Evolutionary conservation across 441 rosid species (phyloP).

Genomic region (Gossypium lobatum): DNA sequence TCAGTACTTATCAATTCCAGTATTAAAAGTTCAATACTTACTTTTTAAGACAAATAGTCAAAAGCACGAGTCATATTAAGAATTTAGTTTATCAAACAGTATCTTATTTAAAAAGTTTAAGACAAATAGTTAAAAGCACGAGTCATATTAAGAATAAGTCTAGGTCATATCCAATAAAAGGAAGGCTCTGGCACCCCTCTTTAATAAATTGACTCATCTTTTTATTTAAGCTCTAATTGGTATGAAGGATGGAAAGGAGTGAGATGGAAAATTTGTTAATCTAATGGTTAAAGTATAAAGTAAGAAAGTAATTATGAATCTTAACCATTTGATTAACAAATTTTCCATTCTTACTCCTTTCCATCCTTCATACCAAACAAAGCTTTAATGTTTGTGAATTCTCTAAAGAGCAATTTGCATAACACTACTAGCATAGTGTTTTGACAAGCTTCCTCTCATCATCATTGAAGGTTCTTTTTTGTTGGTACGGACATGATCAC

Average conservation of each 20-base stretch:
- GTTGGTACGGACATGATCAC: neutral
- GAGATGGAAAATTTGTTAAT: neutral
- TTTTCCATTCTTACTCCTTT: neutral
- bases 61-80: neutral
- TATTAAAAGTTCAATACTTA: no score
- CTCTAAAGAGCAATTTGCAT: neutral
- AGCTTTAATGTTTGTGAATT: neutral
- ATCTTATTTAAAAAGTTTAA: neutral
- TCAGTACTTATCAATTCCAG: no score
- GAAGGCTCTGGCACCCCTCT: neutral
- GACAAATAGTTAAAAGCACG: neutral
- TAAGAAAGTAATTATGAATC: neutral
- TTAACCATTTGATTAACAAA: neutral
- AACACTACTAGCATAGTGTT: neutral
- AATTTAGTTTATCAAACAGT: neutral
- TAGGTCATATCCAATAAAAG: neutral
- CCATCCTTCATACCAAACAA: neutral
- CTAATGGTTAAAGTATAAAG: neutral
- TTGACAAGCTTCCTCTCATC: constrained; percentile 1
- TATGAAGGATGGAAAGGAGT: neutral
- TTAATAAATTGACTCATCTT: neutral
- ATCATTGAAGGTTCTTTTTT: neutral
- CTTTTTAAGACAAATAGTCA: neutral
- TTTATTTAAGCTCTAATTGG: neutral
- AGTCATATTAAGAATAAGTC: neutral